phyloP scores from a whole-genome alignment of 2,329 filamentous ascomycete species.

The Aspergillus viridinutans region DNA sequence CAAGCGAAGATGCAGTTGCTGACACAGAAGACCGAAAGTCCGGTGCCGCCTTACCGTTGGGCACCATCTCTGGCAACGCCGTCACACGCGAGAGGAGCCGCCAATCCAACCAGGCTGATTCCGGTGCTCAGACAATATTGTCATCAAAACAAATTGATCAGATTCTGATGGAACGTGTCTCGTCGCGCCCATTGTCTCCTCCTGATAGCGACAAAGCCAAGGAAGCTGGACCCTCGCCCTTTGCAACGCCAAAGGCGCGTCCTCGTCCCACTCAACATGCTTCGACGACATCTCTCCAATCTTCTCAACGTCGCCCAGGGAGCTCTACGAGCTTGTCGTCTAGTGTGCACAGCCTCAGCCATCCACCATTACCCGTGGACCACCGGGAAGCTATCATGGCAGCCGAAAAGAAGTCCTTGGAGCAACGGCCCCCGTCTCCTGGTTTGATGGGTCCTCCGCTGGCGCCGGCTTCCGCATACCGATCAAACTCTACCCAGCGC shows the following conservation, averaged over 20 bases:
- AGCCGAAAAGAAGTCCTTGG: constrained; percentile 58
- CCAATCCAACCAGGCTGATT: constrained; percentile 56
- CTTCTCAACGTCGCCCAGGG: constrained; percentile 55
- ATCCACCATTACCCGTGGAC: constrained; percentile 75
- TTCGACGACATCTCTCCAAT: constrained; percentile 28
- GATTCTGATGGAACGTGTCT: constrained; percentile 58
- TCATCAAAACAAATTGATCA: constrained; percentile 79
- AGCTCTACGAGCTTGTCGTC: constrained; percentile 67
- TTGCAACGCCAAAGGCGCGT: constrained; percentile 35
- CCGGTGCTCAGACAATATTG: constrained; percentile 75
- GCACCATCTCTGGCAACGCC: constrained; percentile 60
- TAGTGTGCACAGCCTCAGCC: constrained; percentile 42
- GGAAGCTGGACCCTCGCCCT: constrained; percentile 29
- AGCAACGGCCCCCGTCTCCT: constrained; percentile 38
- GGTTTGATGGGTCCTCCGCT: constrained; percentile 77
- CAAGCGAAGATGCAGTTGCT: constrained; percentile 50
- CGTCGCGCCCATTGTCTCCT: constrained; percentile 29
- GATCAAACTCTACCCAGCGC: constrained; percentile 44
- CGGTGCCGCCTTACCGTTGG: constrained; percentile 50
- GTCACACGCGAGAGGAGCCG: constrained; percentile 23
- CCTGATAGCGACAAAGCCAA: constrained; percentile 29
- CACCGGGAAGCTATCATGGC: constrained; percentile 82
- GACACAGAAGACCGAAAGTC: constrained; percentile 26
- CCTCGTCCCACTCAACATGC: constrained; percentile 30
- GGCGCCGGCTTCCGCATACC: constrained; percentile 72